Conservation (phyloP, 305 asterid species). For the Fraxinus albicans region DNA sequence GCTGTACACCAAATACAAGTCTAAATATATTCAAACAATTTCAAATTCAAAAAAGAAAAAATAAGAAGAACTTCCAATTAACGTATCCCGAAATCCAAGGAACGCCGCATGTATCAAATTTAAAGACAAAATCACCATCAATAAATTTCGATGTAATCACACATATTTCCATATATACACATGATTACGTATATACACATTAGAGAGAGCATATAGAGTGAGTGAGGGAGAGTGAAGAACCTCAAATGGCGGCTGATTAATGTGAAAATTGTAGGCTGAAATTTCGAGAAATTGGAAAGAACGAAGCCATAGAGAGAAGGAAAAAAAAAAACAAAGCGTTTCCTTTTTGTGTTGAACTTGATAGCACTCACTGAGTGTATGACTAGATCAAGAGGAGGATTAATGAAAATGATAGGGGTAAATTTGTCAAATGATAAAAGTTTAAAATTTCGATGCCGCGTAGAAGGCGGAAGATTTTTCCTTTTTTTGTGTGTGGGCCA, state of each 20-base stretch:
- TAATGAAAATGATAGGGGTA: slow-evolving; percentile 34
- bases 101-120: not conserved
- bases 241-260: slow-evolving; percentile 5
- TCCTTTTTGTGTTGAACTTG: not conserved
- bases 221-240: not conserved
- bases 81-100: not conserved
- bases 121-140: not conserved
- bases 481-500: not conserved
- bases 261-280: not conserved
- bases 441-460: slow-evolving; percentile 58
- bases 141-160: not conserved
- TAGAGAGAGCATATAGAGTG: not conserved
- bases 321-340: not conserved
- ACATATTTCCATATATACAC: not conserved
- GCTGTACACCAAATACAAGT: slow-evolving; percentile 23
- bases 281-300: not conserved
- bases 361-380: not conserved
- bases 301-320: not conserved
- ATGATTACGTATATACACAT: not conserved
- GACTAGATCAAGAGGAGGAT: slow-evolving; percentile 6
- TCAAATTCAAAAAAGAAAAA: not conserved
- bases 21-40: slow-evolving; percentile 15
- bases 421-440: slow-evolving; percentile 25
- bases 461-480: slow-evolving; percentile 28
- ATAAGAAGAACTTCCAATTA: not conserved